These are phyloP conservation scores for Neonectria faginata DNA, from an alignment of 2,329 filamentous ascomycete genomes.

Conservation along the genomic window DNA sequence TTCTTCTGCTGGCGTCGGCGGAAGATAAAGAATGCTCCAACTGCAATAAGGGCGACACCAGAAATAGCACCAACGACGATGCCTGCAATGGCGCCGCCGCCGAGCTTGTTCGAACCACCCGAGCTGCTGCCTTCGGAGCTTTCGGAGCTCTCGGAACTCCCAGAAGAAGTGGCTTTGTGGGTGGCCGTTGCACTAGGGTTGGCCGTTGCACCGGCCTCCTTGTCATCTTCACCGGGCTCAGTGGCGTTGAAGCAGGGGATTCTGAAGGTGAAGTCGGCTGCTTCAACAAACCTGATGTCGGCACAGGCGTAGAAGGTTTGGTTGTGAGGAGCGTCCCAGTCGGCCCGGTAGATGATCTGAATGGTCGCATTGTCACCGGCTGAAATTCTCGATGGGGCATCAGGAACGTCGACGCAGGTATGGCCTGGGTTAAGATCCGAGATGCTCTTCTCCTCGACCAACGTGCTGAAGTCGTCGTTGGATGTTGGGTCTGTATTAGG, in stretches of 20 bases:
- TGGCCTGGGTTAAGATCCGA: slow-evolving; percentile 58
- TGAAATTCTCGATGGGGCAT: slow-evolving; percentile 49
- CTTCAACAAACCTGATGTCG: slow-evolving; percentile 58
- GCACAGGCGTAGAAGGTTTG: slow-evolving; percentile 63
- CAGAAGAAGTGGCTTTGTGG: slow-evolving; percentile 17
- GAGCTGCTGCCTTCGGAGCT: background rate
- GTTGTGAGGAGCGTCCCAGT: slow-evolving; percentile 56
- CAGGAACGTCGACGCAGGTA: slow-evolving; percentile 57
- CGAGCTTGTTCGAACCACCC: slow-evolving; percentile 69
- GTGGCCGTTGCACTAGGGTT: slow-evolving; percentile 31
- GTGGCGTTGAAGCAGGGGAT: slow-evolving; percentile 61
- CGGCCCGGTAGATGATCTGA: slow-evolving; percentile 60
- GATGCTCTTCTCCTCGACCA: slow-evolving; percentile 52
- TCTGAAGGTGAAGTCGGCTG: slow-evolving; percentile 48
- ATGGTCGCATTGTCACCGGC: slow-evolving; percentile 61
- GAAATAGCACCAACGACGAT: slow-evolving; percentile 76
- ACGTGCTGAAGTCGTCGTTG: slow-evolving; percentile 55
- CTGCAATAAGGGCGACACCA: slow-evolving; percentile 69
- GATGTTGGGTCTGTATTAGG: slow-evolving; percentile 52
- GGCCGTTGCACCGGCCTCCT: slow-evolving; percentile 30
- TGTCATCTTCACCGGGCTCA: slow-evolving; percentile 44
- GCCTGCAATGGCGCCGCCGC: slow-evolving; percentile 65
- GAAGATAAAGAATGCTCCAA: slow-evolving; percentile 68
- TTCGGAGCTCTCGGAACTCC: background rate
- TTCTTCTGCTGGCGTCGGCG: slow-evolving; percentile 46